Conservation (phyloP, 2,329 filamentous ascomycete species). For the Beauveria brongniartii region DNA sequence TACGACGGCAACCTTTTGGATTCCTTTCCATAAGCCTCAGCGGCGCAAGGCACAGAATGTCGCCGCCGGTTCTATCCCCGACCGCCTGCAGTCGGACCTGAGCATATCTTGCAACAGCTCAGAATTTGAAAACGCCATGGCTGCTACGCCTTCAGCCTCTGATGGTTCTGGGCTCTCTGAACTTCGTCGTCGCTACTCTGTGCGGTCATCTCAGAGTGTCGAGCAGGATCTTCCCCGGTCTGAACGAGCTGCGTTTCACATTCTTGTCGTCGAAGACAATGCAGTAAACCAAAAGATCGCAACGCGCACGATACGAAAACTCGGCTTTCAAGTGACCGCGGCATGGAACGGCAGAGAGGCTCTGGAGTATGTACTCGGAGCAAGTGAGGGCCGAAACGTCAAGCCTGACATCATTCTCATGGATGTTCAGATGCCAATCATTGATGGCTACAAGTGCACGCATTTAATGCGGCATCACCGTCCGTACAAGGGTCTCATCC, state of each 20-base stretch:
- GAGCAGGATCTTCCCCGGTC: constrained; percentile 42
- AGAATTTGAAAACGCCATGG: constrained; percentile 43
- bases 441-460: constrained; percentile 72
- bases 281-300: constrained; percentile 70
- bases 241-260: constrained; percentile 55
- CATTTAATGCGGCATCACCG: constrained; percentile 61
- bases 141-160: constrained; percentile 30
- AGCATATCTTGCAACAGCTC: constrained; percentile 61
- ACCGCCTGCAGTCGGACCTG: constrained; percentile 56
- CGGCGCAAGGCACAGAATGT: constrained; percentile 39
- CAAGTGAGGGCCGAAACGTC: constrained; percentile 39
- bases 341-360: constrained; percentile 75
- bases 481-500: constrained; percentile 52
- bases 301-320: constrained; percentile 63
- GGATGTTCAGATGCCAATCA: constrained; percentile 69
- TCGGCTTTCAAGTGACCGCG: constrained; percentile 63
- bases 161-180: constrained; percentile 19
- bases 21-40: constrained; percentile 66
- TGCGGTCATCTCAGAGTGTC: constrained; percentile 26
- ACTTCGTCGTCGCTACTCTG: constrained; percentile 25
- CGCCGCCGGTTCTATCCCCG: constrained; percentile 56
- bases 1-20: constrained; percentile 68
- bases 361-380: constrained; percentile 59
- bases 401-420: constrained; percentile 70
- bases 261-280: constrained; percentile 79